Base-by-base conservation (phyloP, 75 land plant genomes). In the Pinus tabuliformis region DNA sequence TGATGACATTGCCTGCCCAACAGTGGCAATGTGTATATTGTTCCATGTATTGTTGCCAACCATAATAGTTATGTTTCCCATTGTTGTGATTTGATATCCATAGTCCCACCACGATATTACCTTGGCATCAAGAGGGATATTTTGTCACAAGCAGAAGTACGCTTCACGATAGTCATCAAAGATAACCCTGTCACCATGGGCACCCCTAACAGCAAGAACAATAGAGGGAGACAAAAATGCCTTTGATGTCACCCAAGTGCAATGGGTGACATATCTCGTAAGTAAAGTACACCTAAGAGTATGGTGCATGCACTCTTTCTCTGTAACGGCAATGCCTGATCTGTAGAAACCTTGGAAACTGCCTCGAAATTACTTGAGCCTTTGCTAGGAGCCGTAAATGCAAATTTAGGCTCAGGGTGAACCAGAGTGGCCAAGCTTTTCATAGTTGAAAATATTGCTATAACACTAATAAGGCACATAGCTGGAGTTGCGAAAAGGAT, bases 81-180 rank as follows among this genome's bases (percentile, higher is more conserved):
- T 97, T 37, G 99, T 98, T 36, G 99, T 95, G 66, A 97, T 97
- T 76, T 97, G 99, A 78, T 97, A 97, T 15, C 99, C 99, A 86
- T 97, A 97, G 64, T 97, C 99, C 99, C 99, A 97, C 99, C 99
- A 97, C 7, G 99, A 97, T 95, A 94, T 94, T n/a, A 97, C 84
- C 81, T 97, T 97, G 45, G 99, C 99, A 91, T 97, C 98, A 22
- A 75, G 82, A 72, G 98, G 93, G 78, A 98, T 94, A 86, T 97
- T 97, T 68, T 97, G 90, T 22, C 90, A 90, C 62, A 97, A 89
- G 98, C 98, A 97, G 70, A 84, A 97, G 81, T 97, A 97, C 52
- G 98, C 98, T 74, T 97, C 99, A 61, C 98, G 90, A 70, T 95
- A 97, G 70, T 97, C 99, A 91, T 97, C 99, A 88, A 97, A 97